Conservation (phyloP, 2,329 filamentous ascomycete species). For the Paramyrothecium roridum region DNA sequence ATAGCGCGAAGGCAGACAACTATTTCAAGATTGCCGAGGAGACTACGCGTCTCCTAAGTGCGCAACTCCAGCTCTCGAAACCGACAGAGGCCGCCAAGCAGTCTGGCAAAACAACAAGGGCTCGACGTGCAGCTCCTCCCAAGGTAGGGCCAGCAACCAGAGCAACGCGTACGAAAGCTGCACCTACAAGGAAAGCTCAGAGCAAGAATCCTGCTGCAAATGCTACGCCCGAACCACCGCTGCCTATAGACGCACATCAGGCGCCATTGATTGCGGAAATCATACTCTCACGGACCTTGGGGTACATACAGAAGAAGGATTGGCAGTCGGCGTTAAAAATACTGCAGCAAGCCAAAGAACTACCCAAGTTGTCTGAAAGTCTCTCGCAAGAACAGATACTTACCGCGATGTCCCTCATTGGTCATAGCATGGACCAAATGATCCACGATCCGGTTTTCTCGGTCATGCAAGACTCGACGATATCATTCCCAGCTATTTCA, state of each 20-base stretch:
- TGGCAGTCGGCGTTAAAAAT: slow-evolving; percentile 56
- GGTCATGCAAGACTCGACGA: slow-evolving; percentile 86
- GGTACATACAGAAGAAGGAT: slow-evolving; percentile 46
- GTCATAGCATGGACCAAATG: slow-evolving; percentile 69
- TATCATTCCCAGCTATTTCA: slow-evolving; percentile 74
- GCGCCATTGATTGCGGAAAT: slow-evolving; percentile 31
- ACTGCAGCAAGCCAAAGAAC: slow-evolving; percentile 47
- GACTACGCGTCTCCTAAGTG: slow-evolving; percentile 34
- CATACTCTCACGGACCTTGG: slow-evolving; percentile 36
- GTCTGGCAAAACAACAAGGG: slow-evolving; percentile 18
- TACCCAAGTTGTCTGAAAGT: slow-evolving; percentile 36
- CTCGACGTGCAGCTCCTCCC: slow-evolving; percentile 12
- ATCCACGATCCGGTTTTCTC: slow-evolving; percentile 80
- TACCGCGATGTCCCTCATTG: slow-evolving; percentile 65
- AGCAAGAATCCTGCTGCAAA: slow-evolving; percentile 2
- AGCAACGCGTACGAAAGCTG: slow-evolving; percentile 7
- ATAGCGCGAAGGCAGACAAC: slow-evolving; percentile 38
- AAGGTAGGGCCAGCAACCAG: slow-evolving; percentile 10
- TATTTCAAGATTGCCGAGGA: slow-evolving; percentile 48
- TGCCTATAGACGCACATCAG: slow-evolving; percentile 30
- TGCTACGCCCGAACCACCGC: slow-evolving; percentile 8
- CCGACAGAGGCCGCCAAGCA: slow-evolving; percentile 16
- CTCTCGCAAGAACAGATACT: slow-evolving; percentile 53
- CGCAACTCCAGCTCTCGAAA: slow-evolving; percentile 12
- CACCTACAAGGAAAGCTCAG: slow-evolving; percentile 8